Evolutionary conservation across 1,139 yeast genomes (phyloP).

Genomic region (Lodderomyces orthopsilosis): DNA sequence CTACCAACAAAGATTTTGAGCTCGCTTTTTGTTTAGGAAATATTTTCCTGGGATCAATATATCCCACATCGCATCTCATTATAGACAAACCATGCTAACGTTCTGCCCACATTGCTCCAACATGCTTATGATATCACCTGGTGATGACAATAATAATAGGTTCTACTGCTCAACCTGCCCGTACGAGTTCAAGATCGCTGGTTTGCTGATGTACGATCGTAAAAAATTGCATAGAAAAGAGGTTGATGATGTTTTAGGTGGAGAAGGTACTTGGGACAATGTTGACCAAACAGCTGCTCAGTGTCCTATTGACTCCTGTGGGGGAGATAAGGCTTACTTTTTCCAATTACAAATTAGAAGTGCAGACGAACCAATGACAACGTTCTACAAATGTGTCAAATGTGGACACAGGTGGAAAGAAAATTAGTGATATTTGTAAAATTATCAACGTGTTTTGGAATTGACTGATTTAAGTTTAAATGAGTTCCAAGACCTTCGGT

Average conservation of each 20-base stretch:
- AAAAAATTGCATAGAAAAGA: constrained; percentile 80
- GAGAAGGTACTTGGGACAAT: constrained; percentile 98
- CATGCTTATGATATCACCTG: constrained; percentile 59
- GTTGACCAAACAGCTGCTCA: constrained; percentile 89
- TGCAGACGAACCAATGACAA: constrained; percentile 94
- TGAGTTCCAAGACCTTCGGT: constrained; percentile 11
- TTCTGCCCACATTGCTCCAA: constrained; percentile 94
- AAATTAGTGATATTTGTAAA: constrained; percentile 46
- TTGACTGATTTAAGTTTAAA: constrained; percentile 10
- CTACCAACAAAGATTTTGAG: background rate
- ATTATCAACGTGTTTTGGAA: background rate
- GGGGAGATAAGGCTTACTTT: constrained; percentile 88
- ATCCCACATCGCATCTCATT: background rate
- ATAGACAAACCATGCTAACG: constrained; percentile 60
- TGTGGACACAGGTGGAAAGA: constrained; percentile 98
- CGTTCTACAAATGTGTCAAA: constrained; percentile 88
- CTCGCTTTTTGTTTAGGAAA: background rate
- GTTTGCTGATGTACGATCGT: constrained; percentile 81
- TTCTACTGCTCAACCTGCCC: constrained; percentile 94
- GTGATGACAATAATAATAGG: constrained; percentile 44
- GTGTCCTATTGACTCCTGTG: constrained; percentile 86
- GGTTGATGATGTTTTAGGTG: constrained; percentile 95
- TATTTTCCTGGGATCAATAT: too few species aligned
- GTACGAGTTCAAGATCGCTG: constrained; percentile 83
- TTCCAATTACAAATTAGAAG: constrained; percentile 95